phyloP scores from a whole-genome alignment of 1,284 basidiomycete genomes.

The Ceratobasidium papillatum region DNA sequence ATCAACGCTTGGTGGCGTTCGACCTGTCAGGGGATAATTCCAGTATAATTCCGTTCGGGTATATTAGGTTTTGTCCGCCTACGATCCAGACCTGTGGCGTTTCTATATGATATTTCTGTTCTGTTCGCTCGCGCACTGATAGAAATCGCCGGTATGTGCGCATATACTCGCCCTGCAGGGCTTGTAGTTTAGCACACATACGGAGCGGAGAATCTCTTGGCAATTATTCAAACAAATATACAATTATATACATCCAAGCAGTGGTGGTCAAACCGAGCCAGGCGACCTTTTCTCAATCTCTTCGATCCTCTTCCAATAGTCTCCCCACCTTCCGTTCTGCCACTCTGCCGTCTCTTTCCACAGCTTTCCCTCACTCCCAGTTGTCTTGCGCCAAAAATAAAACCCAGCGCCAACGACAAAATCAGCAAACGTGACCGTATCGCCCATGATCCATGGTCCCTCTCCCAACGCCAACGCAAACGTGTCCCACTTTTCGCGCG shows the following conservation, averaged over 20 bases:
- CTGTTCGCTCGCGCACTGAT: neutral
- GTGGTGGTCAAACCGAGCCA: neutral
- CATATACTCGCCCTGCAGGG: neutral
- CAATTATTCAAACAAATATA: neutral
- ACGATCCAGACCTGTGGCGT: no score
- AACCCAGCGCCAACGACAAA: neutral
- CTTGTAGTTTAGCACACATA: no score
- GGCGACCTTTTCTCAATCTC: constrained; percentile 1
- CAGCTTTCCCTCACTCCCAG: neutral
- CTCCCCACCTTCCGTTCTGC: neutral
- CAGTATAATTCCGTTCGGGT: no score
- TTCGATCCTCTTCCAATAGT: neutral
- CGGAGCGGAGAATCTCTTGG: no score
- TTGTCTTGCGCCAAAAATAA: neutral
- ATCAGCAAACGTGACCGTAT: neutral
- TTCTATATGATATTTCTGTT: no score
- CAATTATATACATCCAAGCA: neutral
- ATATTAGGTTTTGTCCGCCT: neutral
- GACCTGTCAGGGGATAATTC: neutral
- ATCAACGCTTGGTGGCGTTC: neutral
- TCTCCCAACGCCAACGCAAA: neutral
- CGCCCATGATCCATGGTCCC: neutral
- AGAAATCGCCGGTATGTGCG: neutral
- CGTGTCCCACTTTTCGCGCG: neutral
- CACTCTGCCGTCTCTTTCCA: neutral